Conservation (phyloP, 352 stramenopile species). For the Globisporangium canariense region DNA sequence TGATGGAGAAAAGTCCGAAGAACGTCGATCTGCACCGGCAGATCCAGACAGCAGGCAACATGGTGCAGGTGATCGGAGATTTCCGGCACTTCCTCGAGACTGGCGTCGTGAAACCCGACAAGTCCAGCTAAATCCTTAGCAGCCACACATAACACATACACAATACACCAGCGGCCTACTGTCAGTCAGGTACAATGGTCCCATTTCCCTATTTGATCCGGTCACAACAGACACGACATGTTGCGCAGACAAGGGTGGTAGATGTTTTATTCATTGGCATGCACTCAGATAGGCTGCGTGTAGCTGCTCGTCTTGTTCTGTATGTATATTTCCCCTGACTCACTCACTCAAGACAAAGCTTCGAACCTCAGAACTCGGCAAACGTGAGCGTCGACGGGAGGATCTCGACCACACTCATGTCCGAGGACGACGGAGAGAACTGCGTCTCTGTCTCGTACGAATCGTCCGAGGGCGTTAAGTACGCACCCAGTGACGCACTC, state of each 20-base stretch:
- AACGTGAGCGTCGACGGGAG: constrained; percentile 30
- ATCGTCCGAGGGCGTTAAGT: constrained; percentile 51
- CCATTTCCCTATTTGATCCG: background rate
- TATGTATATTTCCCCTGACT: constrained; percentile 5
- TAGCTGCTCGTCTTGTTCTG: background rate
- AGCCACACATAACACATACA: background rate
- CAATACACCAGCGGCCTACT: background rate
- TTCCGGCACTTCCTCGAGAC: constrained; percentile 84
- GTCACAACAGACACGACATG: background rate
- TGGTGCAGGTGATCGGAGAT: constrained; percentile 80
- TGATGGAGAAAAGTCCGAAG: constrained; percentile 83
- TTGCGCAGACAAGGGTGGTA: background rate
- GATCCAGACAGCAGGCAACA: constrained; percentile 81
- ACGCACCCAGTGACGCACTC: constrained; percentile 29
- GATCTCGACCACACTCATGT: constrained; percentile 31
- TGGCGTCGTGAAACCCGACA: constrained; percentile 32
- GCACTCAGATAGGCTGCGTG: constrained; percentile 1
- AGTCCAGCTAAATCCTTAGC: constrained; percentile 16
- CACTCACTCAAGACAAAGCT: background rate
- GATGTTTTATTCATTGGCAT: background rate
- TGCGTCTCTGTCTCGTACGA: constrained; percentile 25
- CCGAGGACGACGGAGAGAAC: constrained; percentile 30
- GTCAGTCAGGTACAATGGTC: too few species aligned
- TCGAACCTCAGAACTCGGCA: constrained; percentile 31
- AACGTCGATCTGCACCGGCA: constrained; percentile 84